Evolutionary conservation across 176 grass and related monocot species (phyloP), one percentile per base, ranked within the genome.

Genomic region (Cenchrus purpureus): DNA sequence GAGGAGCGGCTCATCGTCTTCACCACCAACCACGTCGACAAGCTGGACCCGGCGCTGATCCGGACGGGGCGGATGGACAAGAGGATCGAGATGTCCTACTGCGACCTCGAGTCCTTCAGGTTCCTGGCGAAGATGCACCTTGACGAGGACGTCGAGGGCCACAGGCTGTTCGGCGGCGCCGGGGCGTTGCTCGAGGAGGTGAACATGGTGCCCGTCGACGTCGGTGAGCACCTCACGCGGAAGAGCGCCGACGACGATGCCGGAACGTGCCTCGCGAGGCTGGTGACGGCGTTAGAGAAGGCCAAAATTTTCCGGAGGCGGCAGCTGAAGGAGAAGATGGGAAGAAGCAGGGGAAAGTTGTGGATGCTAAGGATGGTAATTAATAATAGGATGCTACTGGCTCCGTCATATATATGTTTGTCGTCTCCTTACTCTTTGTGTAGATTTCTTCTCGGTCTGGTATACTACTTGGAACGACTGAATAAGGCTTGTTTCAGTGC

Each of bases 51-150:
- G 31, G 87, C 87, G 45, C 84, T 89, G 28, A 73, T 84, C 53
- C 60, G 87, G 37, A 58, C 42, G 0, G 83, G 48, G 2, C 28
- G 83, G 71, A 90, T 90, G 88, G 88, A 90, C 79, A 74, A 44
- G 84, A 61, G 54, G 65, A 46, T 90, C 79, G 74, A 90, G 88
- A 90, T 90, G 88, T 74, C 74, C 16, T 87, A 86, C 89, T 87
- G 84, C 43, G 25, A 37, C 66, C 31, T 79, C 29, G 79, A 68
- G 45, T 51, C 84, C 7, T 90, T 90, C 67, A 68, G 45, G 68
- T 77, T 65, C 59, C 57, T 90, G 4, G 84, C 65, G 17, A 73
- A 72, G 79, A 87, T 72, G 25, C 71, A 90, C 60, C 59, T 87
- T 66, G 66, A n/a, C 19, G 74, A 25, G 4, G 74, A 37, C 10